phyloP scores from a whole-genome alignment of 495 filamentous ascomycete genomes.

The Hypomontagnella monticulosa region DNA sequence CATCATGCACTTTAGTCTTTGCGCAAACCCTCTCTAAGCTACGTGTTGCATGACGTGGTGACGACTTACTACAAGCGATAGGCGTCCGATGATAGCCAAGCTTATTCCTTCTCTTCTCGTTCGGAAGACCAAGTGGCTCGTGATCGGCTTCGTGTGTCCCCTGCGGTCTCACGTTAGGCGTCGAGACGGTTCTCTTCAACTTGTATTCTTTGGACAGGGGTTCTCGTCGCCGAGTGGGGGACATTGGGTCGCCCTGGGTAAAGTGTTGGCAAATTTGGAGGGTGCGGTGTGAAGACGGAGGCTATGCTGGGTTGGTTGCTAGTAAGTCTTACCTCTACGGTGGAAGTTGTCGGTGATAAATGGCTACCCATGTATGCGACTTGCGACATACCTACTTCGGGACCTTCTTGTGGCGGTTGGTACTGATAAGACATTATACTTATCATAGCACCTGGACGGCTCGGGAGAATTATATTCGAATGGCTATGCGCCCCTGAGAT shows the following conservation, averaged over 20 bases:
- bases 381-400: conserved; percentile 56
- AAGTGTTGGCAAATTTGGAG: conserved; percentile 38
- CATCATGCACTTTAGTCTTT: conserved; percentile 25
- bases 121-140: conserved; percentile 57
- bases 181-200: conserved; percentile 72
- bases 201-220: conserved; percentile 52
- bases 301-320: conserved; percentile 38
- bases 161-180: conserved; percentile 69
- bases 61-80: conserved; percentile 91
- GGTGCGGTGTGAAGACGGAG: conserved; percentile 36
- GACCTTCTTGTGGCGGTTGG: conserved; percentile 55
- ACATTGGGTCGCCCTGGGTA: conserved; percentile 48
- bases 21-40: conserved; percentile 21
- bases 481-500: conserved; percentile 45
- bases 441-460: conserved; percentile 53
- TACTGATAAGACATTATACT: conserved; percentile 65
- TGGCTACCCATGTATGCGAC: conserved; percentile 53
- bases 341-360: conserved; percentile 52
- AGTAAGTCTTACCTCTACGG: conserved; percentile 49
- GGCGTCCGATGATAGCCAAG: conserved; percentile 97
- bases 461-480: conserved; percentile 46
- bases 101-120: conserved; percentile 94
- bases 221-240: conserved; percentile 47
- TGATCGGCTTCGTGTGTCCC: conserved; percentile 45
- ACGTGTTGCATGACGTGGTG: conserved; percentile 28